Conservation (phyloP, 352 stramenopile species). For the Thalassiosira gravida region DNA sequence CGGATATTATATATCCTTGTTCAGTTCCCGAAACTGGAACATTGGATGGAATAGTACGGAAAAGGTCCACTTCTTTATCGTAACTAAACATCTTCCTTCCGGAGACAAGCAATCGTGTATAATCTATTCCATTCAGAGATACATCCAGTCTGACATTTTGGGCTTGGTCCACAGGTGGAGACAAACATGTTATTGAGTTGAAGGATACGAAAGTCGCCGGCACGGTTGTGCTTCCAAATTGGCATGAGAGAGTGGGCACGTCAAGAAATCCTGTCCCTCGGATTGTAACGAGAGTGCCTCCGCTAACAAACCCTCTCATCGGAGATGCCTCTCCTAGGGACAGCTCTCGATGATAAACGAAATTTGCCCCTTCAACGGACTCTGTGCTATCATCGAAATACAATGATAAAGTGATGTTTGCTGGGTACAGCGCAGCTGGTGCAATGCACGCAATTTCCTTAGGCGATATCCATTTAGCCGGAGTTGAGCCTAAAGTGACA, state of each 20-base stretch:
- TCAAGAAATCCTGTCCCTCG: constrained; percentile 63
- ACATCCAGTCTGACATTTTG: constrained; percentile 39
- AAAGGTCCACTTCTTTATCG: constrained; percentile 53
- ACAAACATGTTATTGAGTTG: constrained; percentile 49
- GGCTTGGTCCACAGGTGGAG: constrained; percentile 33
- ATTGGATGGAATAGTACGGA: constrained; percentile 33
- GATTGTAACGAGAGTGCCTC: constrained; percentile 66
- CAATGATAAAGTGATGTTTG: constrained; percentile 51
- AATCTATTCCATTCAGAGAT: constrained; percentile 61
- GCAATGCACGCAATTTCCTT: constrained; percentile 56
- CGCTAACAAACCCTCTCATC: constrained; percentile 60
- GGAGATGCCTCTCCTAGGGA: constrained; percentile 47
- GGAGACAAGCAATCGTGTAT: not conserved
- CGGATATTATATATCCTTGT: constrained; percentile 20
- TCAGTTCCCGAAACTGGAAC: constrained; percentile 35
- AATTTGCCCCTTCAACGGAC: constrained; percentile 23
- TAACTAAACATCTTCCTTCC: constrained; percentile 39
- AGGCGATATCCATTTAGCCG: constrained; percentile 48
- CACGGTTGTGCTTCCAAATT: constrained; percentile 55
- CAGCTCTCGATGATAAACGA: constrained; percentile 53
- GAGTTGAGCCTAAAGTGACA: constrained; percentile 12
- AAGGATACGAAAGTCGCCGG: constrained; percentile 44
- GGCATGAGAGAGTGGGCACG: constrained; percentile 55
- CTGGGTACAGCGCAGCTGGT: constrained; percentile 31
- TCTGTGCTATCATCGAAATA: constrained; percentile 27